Base-by-base conservation (phyloP, 768 basidiomycete species). In the Boletus fagicola region DNA sequence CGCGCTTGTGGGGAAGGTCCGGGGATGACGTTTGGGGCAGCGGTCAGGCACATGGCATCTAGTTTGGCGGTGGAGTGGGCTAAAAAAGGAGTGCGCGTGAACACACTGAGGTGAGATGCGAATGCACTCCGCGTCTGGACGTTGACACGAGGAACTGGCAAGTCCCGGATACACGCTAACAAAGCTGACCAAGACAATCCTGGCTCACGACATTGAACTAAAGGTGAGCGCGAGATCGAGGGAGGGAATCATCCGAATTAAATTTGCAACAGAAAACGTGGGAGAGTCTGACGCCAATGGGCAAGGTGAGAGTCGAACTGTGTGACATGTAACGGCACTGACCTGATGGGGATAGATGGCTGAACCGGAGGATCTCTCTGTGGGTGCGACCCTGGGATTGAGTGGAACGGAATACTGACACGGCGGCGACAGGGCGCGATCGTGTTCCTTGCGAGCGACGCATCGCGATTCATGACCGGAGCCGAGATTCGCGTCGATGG, bases 11-110 rank as follows among this genome's bases (percentile, higher is more conserved):
- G n/a, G n/a, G n/a, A n/a, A n/a, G n/a, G n/a, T n/a, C n/a, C 16
- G 10, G 20, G 13, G 18, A 11, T 64, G 58, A 59, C 62, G 49
- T 58, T 45, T 59, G 49, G 40, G 45, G 45, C 22, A 89, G 88
- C 94, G 48, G 94, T 98, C 35, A 88, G 89, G 64, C 95, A 98
- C 68, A 92, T 98, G 92, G 93, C 93, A 13, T 78, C 90, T 2
- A 92, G 88, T 63, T 79, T 98, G 35, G 95, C 90, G 1, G 93
- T 98, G 26, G 96, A 98, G 75, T 98, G 95, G 94, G 96, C 96
- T 0, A 89, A 87, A 71, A 84, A 87, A 62, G 86, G 86, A 47
- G 86, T 95, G 57, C 84, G 94, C 52, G 94, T 96, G 54, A 96
- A 96, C 72, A 77, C 85, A 51, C 68, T 91, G 47, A 90, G 87